phyloP scores from a whole-genome alignment of 139 green algal genomes.

The Zygnema cylindricum region DNA sequence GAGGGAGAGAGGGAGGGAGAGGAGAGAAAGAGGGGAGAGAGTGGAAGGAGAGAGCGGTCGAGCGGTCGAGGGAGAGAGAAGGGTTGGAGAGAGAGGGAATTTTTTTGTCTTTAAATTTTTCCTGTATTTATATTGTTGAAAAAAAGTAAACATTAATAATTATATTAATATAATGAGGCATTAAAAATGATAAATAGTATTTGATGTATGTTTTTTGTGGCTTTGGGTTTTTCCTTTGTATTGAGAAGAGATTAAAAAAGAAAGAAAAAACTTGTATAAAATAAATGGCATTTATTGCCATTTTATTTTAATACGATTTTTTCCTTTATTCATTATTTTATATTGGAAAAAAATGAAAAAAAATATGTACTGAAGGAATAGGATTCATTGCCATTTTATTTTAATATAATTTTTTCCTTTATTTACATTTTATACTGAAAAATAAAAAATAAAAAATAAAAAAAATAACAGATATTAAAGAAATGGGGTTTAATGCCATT shows the following conservation, averaged over 20 bases:
- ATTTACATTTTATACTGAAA: background rate
- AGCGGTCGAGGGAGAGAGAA: background rate
- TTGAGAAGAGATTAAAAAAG: background rate
- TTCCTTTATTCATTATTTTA: background rate
- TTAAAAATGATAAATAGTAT: background rate
- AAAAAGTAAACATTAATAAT: no score
- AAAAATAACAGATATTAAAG: constrained; percentile 10
- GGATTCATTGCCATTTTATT: background rate
- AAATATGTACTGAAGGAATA: no score
- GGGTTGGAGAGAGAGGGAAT: background rate
- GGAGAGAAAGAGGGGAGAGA: no score
- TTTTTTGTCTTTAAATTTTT: background rate
- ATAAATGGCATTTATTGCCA: background rate
- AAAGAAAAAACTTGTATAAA: background rate
- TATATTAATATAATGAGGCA: no score
- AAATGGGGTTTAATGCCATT: constrained; percentile 37
- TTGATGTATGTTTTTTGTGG: background rate
- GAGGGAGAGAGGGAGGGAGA: background rate
- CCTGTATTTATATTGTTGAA: no score
- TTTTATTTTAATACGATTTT: background rate
- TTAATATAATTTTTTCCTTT: background rate
- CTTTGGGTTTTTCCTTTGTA: background rate
- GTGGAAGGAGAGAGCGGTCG: no score
- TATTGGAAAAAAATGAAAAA: background rate
- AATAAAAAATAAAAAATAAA: background rate